Evolutionary conservation across 2,329 filamentous ascomycete genomes (phyloP), one percentile per base, ranked within the genome.

Genomic region (Verticillium dahliae): DNA sequence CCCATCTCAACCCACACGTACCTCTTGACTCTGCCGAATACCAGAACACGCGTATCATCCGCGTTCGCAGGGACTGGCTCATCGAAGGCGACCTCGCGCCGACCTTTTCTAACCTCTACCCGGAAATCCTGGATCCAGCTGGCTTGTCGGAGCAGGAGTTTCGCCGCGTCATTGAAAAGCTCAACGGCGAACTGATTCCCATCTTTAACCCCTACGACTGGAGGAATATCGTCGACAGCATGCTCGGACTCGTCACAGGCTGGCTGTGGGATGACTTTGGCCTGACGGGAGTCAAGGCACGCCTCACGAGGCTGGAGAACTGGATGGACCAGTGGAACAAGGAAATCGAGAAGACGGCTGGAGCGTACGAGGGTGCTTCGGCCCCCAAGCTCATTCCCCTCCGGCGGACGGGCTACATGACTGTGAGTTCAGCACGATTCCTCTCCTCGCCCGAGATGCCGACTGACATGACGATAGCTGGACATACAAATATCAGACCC

Each of bases 191-290:
- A 65, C 78, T 98, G 15, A 78, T 89, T 45, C 83, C 83, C n/a
- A 88, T 89, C 0, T 97, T 96, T 73, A 86, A 90, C 69, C 94
- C 95, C 0, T 93, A 88, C 72, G 86, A 82, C 60, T 77, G 85
- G 68, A 82, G 91, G 58, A 96, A 96, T 67, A 86, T 93, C 69
- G 66, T 97, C 0, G 95, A 99, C 74, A 85, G 86, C 13, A 73
- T 91, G 11, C 72, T 98, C 67, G 92, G 94, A 1, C 80, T 96
- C 4, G 75, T 92, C 38, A 98, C 95, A 0, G 91, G 94, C 27
- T 99, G 93, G 91, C 70, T 98, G 38, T 98, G 92, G 92, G 95
- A 99, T 62, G 94, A 98, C 71, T 69, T 94, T 27, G 92, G 94
- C 1, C 76, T 91, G 39, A 90, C 90, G 3, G 86, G 83, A 9